These are phyloP conservation scores for Cenchrus americanus DNA, from an alignment of 176 grass and related monocot genomes.

Conservation along the genomic window DNA sequence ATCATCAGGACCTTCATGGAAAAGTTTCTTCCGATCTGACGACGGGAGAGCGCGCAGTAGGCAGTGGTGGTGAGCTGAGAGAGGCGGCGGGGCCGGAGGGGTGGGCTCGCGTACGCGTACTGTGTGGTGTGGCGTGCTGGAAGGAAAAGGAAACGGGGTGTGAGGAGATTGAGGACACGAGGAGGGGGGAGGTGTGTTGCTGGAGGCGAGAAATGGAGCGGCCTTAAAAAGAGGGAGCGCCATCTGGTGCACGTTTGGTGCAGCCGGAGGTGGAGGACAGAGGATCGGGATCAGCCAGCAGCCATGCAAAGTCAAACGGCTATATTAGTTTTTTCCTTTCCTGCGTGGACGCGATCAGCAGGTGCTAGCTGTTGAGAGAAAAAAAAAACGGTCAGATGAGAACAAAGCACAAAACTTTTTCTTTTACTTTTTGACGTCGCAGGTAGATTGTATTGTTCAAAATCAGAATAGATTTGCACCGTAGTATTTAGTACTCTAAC, in stretches of 20 bases:
- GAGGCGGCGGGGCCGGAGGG: neutral
- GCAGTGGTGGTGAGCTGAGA: no score
- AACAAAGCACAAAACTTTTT: neutral
- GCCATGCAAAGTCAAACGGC: conserved; percentile 52
- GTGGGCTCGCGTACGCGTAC: neutral
- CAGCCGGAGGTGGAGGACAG: neutral
- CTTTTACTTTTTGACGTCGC: neutral
- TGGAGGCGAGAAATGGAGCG: neutral
- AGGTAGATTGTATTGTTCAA: neutral
- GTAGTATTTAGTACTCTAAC: no score
- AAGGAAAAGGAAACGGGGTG: neutral
- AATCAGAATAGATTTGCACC: neutral
- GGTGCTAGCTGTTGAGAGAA: neutral
- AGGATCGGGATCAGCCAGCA: neutral
- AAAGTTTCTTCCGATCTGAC: neutral
- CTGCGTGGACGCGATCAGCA: conserved; percentile 14
- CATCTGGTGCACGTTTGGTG: neutral
- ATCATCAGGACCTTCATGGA: conserved; percentile 40
- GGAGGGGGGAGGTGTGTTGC: neutral
- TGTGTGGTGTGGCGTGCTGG: neutral
- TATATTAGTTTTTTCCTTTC: conserved; percentile 20
- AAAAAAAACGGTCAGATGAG: conserved; percentile 25
- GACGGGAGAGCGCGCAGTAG: neutral
- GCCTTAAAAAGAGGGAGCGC: conserved; percentile 34
- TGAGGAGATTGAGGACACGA: neutral